Evolutionary conservation across 495 filamentous ascomycete species (phyloP).

Genomic region (Penicillium taxi): DNA sequence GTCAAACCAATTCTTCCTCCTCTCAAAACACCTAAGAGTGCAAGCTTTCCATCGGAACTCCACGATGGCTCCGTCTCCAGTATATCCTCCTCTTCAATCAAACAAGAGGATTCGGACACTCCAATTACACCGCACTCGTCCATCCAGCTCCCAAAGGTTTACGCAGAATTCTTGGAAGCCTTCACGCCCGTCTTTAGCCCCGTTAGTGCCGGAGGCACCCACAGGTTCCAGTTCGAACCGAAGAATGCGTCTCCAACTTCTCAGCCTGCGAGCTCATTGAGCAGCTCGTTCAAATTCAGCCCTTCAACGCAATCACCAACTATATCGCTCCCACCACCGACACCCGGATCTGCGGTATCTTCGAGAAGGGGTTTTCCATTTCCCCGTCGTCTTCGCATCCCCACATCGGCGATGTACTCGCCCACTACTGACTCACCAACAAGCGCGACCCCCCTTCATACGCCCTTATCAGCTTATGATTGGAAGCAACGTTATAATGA

Average conservation of each 20-base stretch:
- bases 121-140: not conserved
- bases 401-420: not conserved
- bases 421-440: constrained; percentile 20
- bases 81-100: constrained; percentile 26
- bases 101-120: constrained; percentile 4
- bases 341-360: not conserved
- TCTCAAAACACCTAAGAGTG: constrained; percentile 68
- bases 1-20: constrained; percentile 60
- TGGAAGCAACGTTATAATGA: constrained; percentile 36
- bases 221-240: constrained; percentile 28
- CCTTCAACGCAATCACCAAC: constrained; percentile 21
- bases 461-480: constrained; percentile 34
- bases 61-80: constrained; percentile 22
- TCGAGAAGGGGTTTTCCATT: constrained; percentile 6
- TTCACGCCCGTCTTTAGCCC: constrained; percentile 58
- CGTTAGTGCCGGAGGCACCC: constrained; percentile 21
- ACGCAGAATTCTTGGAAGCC: constrained; percentile 84
- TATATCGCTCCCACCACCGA: constrained; percentile 26
- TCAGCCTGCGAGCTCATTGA: constrained; percentile 34
- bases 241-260: constrained; percentile 30
- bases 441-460: constrained; percentile 20
- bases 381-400: constrained; percentile 36
- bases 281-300: constrained; percentile 20
- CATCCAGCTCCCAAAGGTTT: constrained; percentile 41
- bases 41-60: constrained; percentile 73